phyloP scores from a whole-genome alignment of 2,329 filamentous ascomycete genomes.

The Coleophoma cylindrospora region DNA sequence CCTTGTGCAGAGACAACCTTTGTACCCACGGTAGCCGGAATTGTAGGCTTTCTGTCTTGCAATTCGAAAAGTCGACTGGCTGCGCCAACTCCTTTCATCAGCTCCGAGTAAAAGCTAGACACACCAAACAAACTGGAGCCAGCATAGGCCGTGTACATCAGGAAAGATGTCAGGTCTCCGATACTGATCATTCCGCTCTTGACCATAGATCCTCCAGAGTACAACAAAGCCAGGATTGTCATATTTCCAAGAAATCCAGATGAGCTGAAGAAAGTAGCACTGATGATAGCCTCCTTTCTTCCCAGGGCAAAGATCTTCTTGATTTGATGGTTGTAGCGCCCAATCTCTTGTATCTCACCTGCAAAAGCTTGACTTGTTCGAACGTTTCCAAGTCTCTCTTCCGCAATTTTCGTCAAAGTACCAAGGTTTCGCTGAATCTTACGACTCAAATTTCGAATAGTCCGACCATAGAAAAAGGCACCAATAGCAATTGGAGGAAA shows the following conservation, averaged over 20 bases:
- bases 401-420: conserved; percentile 91
- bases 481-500: conserved; percentile 87
- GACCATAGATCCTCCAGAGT: conserved; percentile 88
- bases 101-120: conserved; percentile 92
- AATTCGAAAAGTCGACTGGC: conserved; percentile 95
- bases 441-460: conserved; percentile 83
- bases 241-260: conserved; percentile 94
- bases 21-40: conserved; percentile 78
- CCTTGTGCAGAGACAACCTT: conserved; percentile 82
- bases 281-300: conserved; percentile 79
- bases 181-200: conserved; percentile 80
- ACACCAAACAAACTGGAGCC: conserved; percentile 87
- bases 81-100: conserved; percentile 98
- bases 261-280: conserved; percentile 81
- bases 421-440: conserved; percentile 93
- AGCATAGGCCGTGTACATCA: conserved; percentile 94
- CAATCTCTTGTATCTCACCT: conserved; percentile 84
- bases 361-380: conserved; percentile 95
- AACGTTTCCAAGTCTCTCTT: conserved; percentile 95
- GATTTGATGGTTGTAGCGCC: conserved; percentile 87
- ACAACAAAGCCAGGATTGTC: conserved; percentile 86
- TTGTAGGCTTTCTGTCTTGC: conserved; percentile 81
- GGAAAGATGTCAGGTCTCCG: conserved; percentile 89
- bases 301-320: conserved; percentile 89
- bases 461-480: conserved; percentile 86